Conservation (phyloP, 805 yeast species). For the Candida golubevii region DNA sequence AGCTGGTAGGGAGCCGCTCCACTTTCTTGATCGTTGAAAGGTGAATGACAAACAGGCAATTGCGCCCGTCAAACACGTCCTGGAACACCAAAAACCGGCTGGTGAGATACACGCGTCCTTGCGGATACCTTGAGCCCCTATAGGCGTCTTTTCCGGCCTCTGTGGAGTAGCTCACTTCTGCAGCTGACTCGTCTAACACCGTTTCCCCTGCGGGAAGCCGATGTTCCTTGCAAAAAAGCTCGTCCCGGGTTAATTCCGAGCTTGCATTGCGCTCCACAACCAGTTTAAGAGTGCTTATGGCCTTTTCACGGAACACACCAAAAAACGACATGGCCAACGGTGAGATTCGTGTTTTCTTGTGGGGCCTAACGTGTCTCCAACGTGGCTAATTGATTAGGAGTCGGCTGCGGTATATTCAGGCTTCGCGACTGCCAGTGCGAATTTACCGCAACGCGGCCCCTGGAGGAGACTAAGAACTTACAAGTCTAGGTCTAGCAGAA, state of each 20-base stretch:
- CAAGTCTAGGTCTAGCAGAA: too few species aligned
- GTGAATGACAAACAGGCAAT: slow-evolving; percentile 67
- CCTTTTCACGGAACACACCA: slow-evolving; percentile 44
- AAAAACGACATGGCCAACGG: slow-evolving; percentile 43
- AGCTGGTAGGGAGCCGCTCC: slow-evolving; percentile 74
- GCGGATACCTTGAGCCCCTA: slow-evolving; percentile 31
- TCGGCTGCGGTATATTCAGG: too few species aligned
- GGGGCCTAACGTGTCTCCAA: neutral
- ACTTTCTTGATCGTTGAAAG: slow-evolving; percentile 77
- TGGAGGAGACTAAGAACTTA: too few species aligned
- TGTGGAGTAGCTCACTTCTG: slow-evolving; percentile 44
- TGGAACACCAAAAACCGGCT: slow-evolving; percentile 72
- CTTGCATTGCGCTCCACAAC: slow-evolving; percentile 40
- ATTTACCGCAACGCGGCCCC: too few species aligned
- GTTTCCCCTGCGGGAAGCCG: slow-evolving; percentile 68
- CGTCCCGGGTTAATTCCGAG: slow-evolving; percentile 58
- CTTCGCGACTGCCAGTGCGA: too few species aligned
- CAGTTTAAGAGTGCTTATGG: slow-evolving; percentile 41
- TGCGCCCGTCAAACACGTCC: slow-evolving; percentile 62
- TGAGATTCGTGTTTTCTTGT: neutral
- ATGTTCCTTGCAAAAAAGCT: slow-evolving; percentile 62
- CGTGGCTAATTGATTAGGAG: too few species aligned
- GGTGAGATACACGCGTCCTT: slow-evolving; percentile 67
- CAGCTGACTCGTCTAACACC: slow-evolving; percentile 61
- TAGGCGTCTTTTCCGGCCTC: slow-evolving; percentile 21